Percentiles rank a stretch among this genome's conserved stretches.
Conservation (phyloP, 371 early-diverging fungal species). For the Mucor saturninus region DNA sequence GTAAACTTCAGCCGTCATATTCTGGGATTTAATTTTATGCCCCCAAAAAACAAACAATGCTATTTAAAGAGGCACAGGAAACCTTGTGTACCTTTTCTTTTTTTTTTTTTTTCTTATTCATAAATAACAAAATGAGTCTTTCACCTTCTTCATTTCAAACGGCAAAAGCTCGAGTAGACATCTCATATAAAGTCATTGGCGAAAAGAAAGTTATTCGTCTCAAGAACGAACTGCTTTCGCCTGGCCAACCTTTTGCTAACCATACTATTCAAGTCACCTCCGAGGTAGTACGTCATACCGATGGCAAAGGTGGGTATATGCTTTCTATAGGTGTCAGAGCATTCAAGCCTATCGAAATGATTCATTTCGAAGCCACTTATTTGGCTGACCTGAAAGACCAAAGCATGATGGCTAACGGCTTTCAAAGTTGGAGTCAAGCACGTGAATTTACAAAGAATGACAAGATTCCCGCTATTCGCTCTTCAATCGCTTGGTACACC, state of each 20-base stretch:
- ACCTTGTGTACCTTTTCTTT: slow-evolving; percentile 1
- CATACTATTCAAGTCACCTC: slow-evolving; percentile 24
- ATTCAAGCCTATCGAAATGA: slow-evolving; percentile 29
- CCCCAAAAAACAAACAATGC: no score
- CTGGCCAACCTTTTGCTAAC: slow-evolving; percentile 24
- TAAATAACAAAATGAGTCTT: slow-evolving; percentile 23
- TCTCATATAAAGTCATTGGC: slow-evolving; percentile 26
- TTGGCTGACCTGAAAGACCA: slow-evolving; percentile 36
- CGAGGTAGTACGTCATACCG: slow-evolving; percentile 16
- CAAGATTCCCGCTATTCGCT: slow-evolving; percentile 43
- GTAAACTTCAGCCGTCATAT: neutral
- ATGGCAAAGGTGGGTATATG: slow-evolving; percentile 27
- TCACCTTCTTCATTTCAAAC: slow-evolving; percentile 27
- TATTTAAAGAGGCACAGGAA: no score
- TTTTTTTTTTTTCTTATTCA: slow-evolving; percentile 2
- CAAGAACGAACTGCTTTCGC: slow-evolving; percentile 24
- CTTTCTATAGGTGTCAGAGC: slow-evolving; percentile 30
- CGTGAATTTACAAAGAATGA: slow-evolving; percentile 37
- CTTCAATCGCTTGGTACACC: slow-evolving; percentile 43
- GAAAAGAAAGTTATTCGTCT: slow-evolving; percentile 17
- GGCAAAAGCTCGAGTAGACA: slow-evolving; percentile 22
- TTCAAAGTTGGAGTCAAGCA: slow-evolving; percentile 64
- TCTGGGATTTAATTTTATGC: no score
- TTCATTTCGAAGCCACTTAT: slow-evolving; percentile 40
- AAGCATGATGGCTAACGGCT: slow-evolving; percentile 60